Evolutionary conservation across 2,329 filamentous ascomycete species (phyloP), one percentile per base, ranked within the genome.

Genomic region (Cytospora piceae): DNA sequence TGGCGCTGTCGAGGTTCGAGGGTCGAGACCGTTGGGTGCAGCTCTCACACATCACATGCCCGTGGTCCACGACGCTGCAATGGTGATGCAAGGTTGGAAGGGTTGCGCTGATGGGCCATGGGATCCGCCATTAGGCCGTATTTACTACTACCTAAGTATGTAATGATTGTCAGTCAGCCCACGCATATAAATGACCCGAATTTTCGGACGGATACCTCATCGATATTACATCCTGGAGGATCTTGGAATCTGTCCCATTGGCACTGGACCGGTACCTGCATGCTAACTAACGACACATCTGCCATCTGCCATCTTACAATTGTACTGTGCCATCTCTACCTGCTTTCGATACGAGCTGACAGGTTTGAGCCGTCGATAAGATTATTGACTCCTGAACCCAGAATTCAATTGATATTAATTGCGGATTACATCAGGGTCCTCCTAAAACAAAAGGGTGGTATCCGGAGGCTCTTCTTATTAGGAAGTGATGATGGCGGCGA

Each of bases 211-310:
- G 46, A 49, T 22, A 49, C 46, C 46, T 49, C 39, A 46, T 29
- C 31, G 24, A 15, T 14, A 37, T 37, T 15, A 37, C n/a, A 49
- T 29, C 52, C 52, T 54, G 24, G 31, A 39, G 37, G 56, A 32
- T 49, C 46, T 34, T 56, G 32, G 55, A 31, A 29, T 31, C 55
- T 22, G 17, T 31, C 15, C 54, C 17, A 52, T 20, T 61, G 63
- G 58, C 51, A 61, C 58, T 61, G 58, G 52, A 32, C 14, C 63
- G 57, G 63, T 65, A 65, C 63, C 63, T 65, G 63, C 63, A 65
- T 65, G 39, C 37, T 32, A 22, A n/a, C 39, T 32, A 49, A 22
- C 8, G 46, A 24, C n/a, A 49, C 46, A 24, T 24, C 46, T 24
- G 11, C 46, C n/a, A n/a, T 37, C 32, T 12, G 12, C 46, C 46